A percentile compares a stretch with the other conserved stretches of the same genome.
Conservation (phyloP, 768 basidiomycete species). For the Rhodotorula graminis region DNA sequence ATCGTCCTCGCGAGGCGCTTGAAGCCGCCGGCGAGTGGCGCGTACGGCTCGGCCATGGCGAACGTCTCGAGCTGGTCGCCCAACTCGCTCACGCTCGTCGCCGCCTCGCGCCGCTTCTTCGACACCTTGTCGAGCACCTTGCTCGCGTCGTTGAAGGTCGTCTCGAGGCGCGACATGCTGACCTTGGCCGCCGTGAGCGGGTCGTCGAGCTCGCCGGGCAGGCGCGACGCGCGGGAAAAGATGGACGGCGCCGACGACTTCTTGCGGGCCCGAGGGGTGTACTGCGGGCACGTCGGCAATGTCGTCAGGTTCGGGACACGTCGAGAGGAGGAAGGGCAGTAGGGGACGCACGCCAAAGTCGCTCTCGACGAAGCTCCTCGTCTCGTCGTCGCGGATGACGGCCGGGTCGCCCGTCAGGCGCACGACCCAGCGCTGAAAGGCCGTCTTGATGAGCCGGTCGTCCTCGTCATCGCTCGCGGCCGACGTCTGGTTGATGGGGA, state of each 20-base stretch:
- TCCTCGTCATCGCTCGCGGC: constrained; percentile 98
- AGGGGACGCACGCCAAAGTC: constrained; percentile 70
- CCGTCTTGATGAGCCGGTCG: constrained; percentile 87
- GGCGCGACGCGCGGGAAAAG: constrained; percentile 19
- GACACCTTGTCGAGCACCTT: constrained; percentile 85
- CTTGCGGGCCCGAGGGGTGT: constrained; percentile 41
- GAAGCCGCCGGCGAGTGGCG: constrained; percentile 73
- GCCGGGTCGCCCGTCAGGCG: constrained; percentile 89
- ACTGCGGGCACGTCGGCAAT: constrained; percentile 40
- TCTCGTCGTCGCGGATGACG: constrained; percentile 79
- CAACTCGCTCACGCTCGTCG: constrained; percentile 74
- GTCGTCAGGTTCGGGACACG: neutral
- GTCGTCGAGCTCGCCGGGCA: constrained; percentile 32
- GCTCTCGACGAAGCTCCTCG: constrained; percentile 90
- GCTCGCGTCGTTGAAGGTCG: constrained; percentile 85
- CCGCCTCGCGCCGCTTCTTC: constrained; percentile 63
- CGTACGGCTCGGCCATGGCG: constrained; percentile 81
- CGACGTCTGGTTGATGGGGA: constrained; percentile 93
- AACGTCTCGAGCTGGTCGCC: constrained; percentile 88
- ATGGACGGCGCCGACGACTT: constrained; percentile 14
- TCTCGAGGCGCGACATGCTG: constrained; percentile 84
- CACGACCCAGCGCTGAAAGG: constrained; percentile 90
- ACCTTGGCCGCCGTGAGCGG: constrained; percentile 83
- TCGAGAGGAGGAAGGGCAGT: too few species aligned
- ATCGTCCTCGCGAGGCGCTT: constrained; percentile 79